Evolutionary conservation across 345 rosid species (phyloP), one percentile per base, ranked within the genome.

Genomic region (Angophora floribunda): DNA sequence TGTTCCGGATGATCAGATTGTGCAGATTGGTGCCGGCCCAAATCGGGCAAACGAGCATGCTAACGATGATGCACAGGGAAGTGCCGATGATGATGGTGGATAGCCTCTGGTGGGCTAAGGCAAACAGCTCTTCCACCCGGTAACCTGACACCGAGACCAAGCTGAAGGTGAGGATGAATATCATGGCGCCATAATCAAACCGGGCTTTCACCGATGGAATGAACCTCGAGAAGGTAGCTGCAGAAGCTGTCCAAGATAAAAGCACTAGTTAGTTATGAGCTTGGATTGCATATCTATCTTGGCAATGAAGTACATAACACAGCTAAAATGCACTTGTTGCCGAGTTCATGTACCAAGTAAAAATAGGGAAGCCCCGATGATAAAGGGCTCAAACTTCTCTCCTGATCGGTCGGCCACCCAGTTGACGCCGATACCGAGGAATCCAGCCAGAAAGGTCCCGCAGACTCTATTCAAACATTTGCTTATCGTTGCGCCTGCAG

Each of bases 21-120:
- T 97, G 97, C 89, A 96, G 99, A 90, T 97, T 95, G 41, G 86
- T 67, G 26, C 99, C 98, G 12, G 97, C 99, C 98, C 98, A 97
- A 17, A 94, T 92, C 80, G 97, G 99, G 85, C 92, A 96, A 85
- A 94, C 86, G 52, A 94, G 80, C 90, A 93, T 93, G 94, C 94
- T 92, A 32, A 93, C 90, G 85, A 93, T 63, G 53, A 96, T 91
- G 93, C 97, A 95, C 13, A 95, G 75, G 87, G 97, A 89, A 80
- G 94, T 89, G 65, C 99, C 97, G 21, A 94, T 91, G 8, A 89
- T 92, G 30, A 96, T 90, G 11, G 98, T 94, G 57, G 96, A 93
- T 50, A 93, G 21, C 90, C 99, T 95, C 67, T 92, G 89, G 32
- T 90, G 91, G 87, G 97, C 98, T 88, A 97, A 1, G 11, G 90